These are phyloP conservation scores for Ogataea paradorogensis DNA, from an alignment of 805 yeast species.

Conservation along the genomic window DNA sequence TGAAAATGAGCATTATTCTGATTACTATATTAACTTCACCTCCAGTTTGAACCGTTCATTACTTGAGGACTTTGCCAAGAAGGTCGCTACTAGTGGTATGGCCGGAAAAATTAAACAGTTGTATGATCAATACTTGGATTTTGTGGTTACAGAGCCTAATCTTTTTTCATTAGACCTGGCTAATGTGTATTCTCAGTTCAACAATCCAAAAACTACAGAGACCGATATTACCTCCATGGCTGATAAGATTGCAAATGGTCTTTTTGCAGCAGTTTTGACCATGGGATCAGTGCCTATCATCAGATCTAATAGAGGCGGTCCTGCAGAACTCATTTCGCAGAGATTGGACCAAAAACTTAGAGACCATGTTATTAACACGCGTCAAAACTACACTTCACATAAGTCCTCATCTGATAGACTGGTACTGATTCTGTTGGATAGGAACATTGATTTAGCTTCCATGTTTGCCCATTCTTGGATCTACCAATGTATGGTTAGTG, in stretches of 20 bases:
- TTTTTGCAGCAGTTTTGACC: constrained; percentile 77
- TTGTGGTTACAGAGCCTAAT: constrained; percentile 89
- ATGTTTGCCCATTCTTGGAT: constrained; percentile 98
- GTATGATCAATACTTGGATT: constrained; percentile 90
- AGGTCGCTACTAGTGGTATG: constrained; percentile 70
- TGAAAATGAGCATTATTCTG: constrained; percentile 69
- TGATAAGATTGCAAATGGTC: constrained; percentile 70
- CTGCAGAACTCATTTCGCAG: constrained; percentile 91
- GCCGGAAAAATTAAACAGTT: constrained; percentile 78
- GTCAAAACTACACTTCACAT: constrained; percentile 20
- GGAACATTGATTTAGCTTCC: constrained; percentile 85
- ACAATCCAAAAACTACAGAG: constrained; percentile 71
- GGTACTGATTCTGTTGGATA: constrained; percentile 78
- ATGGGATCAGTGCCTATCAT: constrained; percentile 82
- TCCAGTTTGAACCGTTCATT: constrained; percentile 73
- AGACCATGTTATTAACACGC: constrained; percentile 78
- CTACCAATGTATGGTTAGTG: constrained; percentile 93
- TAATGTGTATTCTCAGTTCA: constrained; percentile 63
- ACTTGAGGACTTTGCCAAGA: constrained; percentile 84
- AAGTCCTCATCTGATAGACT: constrained; percentile 46
- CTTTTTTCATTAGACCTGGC: constrained; percentile 75
- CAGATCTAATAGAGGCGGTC: constrained; percentile 87
- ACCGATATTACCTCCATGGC: constrained; percentile 67
- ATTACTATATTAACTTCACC: constrained; percentile 81
- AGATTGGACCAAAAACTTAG: constrained; percentile 80